Evolutionary conservation across 306 rosid genomes (phyloP).

Genomic region (Begonia peltatifolia): DNA sequence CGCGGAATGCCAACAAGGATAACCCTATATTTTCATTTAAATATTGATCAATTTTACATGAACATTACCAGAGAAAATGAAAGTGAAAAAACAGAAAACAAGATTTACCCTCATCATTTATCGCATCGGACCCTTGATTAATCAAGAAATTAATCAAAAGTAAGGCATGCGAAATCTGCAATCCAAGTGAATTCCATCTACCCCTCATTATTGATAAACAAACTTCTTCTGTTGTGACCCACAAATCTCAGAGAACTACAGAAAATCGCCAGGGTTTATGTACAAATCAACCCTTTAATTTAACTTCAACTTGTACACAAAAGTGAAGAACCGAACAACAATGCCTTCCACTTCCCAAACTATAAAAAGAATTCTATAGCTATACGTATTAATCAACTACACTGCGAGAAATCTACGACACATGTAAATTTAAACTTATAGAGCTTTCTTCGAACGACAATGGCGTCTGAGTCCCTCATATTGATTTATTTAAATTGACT

Average conservation of each 20-base stretch:
- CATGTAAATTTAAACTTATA: conserved; percentile 15
- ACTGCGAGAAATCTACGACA: conserved; percentile 28
- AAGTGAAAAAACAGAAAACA: background rate
- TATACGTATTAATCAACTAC: conserved; percentile 1
- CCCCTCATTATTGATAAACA: conserved; percentile 55
- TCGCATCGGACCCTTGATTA: conserved; percentile 31
- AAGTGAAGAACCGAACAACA: too few species aligned
- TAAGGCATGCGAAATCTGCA: conserved; percentile 33
- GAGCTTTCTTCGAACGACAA: conserved; percentile 17
- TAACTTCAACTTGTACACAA: conserved; percentile 1
- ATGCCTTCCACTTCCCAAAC: too few species aligned
- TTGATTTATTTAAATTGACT: conserved; percentile 11
- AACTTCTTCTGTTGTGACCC: conserved; percentile 25
- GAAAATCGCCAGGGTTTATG: conserved; percentile 38
- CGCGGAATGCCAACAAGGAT: conserved; percentile 43
- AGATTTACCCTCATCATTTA: conserved; percentile 62
- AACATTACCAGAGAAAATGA: background rate
- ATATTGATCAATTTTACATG: background rate
- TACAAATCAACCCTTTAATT: conserved; percentile 24
- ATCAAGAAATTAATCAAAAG: conserved; percentile 32
- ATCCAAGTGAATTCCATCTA: conserved; percentile 40
- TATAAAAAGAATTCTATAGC: too few species aligned
- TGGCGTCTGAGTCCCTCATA: conserved; percentile 55
- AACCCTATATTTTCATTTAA: conserved; percentile 36
- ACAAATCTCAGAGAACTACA: conserved; percentile 22